Evolutionary conservation across 345 rosid genomes (phyloP).

Genomic region (Kandelia obovata): DNA sequence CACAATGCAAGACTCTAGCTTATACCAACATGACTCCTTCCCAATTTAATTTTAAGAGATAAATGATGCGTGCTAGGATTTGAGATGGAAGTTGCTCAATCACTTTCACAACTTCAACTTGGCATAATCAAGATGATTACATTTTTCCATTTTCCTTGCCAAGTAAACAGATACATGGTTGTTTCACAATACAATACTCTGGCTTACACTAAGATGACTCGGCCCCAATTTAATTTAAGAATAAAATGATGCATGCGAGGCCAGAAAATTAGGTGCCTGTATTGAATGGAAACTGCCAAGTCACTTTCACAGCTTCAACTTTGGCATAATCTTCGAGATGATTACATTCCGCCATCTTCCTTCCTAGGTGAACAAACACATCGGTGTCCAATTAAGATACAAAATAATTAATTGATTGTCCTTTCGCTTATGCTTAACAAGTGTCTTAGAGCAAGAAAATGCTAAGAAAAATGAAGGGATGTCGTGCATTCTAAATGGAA

Average conservation of each 20-base stretch:
- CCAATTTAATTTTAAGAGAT: not conserved
- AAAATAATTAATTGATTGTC: too few relatives aligned
- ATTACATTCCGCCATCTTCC: not conserved
- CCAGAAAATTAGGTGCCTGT: slow-evolving; percentile 11
- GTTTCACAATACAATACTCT: too few relatives aligned
- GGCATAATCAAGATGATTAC: not conserved
- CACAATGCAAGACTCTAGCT: too few relatives aligned
- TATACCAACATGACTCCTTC: not conserved
- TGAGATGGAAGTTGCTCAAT: slow-evolving; percentile 15
- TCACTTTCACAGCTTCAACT: slow-evolving; percentile 29
- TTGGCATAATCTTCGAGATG: too few relatives aligned
- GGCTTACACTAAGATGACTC: not conserved
- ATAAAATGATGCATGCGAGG: not conserved
- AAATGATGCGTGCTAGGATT: not conserved
- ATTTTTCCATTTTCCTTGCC: too few relatives aligned
- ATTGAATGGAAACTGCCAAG: slow-evolving; percentile 21
- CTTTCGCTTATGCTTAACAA: too few relatives aligned
- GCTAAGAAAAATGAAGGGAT: too few relatives aligned
- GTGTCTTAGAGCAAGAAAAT: too few relatives aligned
- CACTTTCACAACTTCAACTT: slow-evolving; percentile 27
- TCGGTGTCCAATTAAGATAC: too few relatives aligned
- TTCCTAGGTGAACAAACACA: too few relatives aligned
- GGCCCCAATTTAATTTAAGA: not conserved
- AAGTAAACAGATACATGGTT: too few relatives aligned
- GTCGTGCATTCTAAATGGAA: too few relatives aligned